Percentiles rank a stretch among this genome's conserved stretches.
Conservation (phyloP, 2,329 filamentous ascomycete species). For the Diplodia intermedia region DNA sequence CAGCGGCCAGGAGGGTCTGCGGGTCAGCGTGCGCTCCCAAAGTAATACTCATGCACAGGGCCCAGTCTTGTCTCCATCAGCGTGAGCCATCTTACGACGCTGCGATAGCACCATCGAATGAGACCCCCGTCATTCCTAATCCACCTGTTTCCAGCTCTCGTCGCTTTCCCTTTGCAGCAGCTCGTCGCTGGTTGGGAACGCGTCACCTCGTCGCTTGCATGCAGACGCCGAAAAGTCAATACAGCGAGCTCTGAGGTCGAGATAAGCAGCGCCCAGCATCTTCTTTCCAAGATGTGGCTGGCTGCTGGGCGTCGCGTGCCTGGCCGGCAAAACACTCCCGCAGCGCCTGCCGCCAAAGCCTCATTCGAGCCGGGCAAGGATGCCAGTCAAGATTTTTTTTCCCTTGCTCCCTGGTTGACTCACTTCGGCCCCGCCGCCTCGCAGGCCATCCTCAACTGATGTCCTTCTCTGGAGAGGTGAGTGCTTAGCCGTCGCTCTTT, state of each 20-base stretch:
- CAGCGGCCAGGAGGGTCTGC: constrained; percentile 1
- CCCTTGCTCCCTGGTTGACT: background rate
- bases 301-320: constrained; percentile 6
- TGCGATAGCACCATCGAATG: constrained; percentile 1
- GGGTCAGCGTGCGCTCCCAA: background rate
- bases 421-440: background rate
- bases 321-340: constrained; percentile 13
- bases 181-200: background rate
- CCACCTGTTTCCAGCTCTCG: background rate
- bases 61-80: constrained; percentile 10
- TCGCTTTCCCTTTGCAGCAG: background rate
- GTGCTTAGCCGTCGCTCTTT: background rate
- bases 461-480: background rate
- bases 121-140: constrained; percentile 6
- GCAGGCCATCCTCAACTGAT: background rate
- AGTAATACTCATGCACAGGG: background rate
- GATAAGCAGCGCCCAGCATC: constrained; percentile 15
- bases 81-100: constrained; percentile 11
- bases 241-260: background rate
- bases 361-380: background rate
- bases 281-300: background rate
- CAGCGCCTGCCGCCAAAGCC: background rate
- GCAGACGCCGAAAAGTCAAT: background rate
- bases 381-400: background rate
- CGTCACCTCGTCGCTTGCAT: background rate